Evolutionary conservation across 177 flowering plant species (phyloP).

Genomic region (Vitis hybrid): DNA sequence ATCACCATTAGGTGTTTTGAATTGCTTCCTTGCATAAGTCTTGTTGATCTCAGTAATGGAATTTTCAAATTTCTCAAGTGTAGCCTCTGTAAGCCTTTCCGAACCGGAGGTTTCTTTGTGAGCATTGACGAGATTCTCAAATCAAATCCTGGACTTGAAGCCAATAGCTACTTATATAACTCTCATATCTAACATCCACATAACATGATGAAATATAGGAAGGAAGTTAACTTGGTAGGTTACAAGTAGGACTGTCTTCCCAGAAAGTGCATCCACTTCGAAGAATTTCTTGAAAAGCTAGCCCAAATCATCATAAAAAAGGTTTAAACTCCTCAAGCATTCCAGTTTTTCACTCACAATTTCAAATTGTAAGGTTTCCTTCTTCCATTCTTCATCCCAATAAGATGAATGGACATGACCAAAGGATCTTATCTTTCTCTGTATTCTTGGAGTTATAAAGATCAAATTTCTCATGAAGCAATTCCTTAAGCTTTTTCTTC

Average conservation of each 20-base stretch:
- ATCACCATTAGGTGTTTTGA: slow-evolving; percentile 23
- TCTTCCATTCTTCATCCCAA: slow-evolving; percentile 85
- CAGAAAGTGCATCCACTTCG: slow-evolving; percentile 37
- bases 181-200: slow-evolving; percentile 46
- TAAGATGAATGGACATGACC: slow-evolving; percentile 85
- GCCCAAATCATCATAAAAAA: slow-evolving; percentile 67
- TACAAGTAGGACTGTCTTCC: slow-evolving; percentile 1
- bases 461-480: too few species aligned
- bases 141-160: slow-evolving; percentile 37
- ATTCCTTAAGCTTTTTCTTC: too few species aligned
- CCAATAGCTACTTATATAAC: slow-evolving; percentile 34
- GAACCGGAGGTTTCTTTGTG: slow-evolving; percentile 55
- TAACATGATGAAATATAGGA: not conserved
- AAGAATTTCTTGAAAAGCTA: slow-evolving; percentile 92
- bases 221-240: slow-evolving; percentile 11
- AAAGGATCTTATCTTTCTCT: slow-evolving; percentile 76
- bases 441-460: too few species aligned
- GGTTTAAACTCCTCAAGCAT: slow-evolving; percentile 63
- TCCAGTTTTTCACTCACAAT: slow-evolving; percentile 49
- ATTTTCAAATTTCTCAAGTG: slow-evolving; percentile 11
- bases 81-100: slow-evolving; percentile 28
- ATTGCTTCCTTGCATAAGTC: slow-evolving; percentile 19
- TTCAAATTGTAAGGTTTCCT: slow-evolving; percentile 58
- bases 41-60: slow-evolving; percentile 30
- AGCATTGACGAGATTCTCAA: slow-evolving; percentile 46